These are phyloP conservation scores for Nitzschia sp. DNA, from an alignment of 108 stramenopile genomes.

Conservation along the genomic window DNA sequence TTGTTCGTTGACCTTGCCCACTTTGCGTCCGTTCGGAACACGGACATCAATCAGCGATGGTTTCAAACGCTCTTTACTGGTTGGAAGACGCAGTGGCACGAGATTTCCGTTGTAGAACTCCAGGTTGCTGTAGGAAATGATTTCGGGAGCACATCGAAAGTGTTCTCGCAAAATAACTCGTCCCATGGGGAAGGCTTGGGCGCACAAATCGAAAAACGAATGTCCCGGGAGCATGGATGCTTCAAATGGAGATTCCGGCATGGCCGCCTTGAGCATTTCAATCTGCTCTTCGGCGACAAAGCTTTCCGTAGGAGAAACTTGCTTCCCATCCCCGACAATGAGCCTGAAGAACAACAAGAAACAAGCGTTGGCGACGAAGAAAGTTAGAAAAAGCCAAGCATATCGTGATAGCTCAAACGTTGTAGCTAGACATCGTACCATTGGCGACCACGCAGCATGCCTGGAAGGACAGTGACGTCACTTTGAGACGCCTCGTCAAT, in stretches of 20 bases:
- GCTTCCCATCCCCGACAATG: slow-evolving; percentile 72
- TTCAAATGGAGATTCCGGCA: slow-evolving; percentile 50
- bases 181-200: slow-evolving; percentile 58
- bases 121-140: slow-evolving; percentile 56
- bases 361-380: too few relatives aligned
- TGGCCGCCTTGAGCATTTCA: slow-evolving; percentile 40
- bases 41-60: slow-evolving; percentile 56
- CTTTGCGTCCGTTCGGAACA: slow-evolving; percentile 39
- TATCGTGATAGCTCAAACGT: too few relatives aligned
- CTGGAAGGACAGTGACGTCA: slow-evolving; percentile 56
- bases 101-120: slow-evolving; percentile 49
- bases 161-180: slow-evolving; percentile 64
- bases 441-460: slow-evolving; percentile 63
- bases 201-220: slow-evolving; percentile 64
- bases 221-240: slow-evolving; percentile 52
- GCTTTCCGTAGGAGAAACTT: slow-evolving; percentile 62
- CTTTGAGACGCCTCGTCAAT: slow-evolving; percentile 69
- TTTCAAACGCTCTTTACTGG: slow-evolving; percentile 32
- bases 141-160: slow-evolving; percentile 64
- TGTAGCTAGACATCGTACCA: too few relatives aligned
- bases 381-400: too few relatives aligned
- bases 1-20: slow-evolving; percentile 54
- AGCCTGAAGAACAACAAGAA: too few relatives aligned
- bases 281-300: slow-evolving; percentile 62
- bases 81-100: slow-evolving; percentile 56